Evolutionary conservation across 805 yeast species (phyloP), one percentile per base, ranked within the genome.

Genomic region (Yarrowia sp.): DNA sequence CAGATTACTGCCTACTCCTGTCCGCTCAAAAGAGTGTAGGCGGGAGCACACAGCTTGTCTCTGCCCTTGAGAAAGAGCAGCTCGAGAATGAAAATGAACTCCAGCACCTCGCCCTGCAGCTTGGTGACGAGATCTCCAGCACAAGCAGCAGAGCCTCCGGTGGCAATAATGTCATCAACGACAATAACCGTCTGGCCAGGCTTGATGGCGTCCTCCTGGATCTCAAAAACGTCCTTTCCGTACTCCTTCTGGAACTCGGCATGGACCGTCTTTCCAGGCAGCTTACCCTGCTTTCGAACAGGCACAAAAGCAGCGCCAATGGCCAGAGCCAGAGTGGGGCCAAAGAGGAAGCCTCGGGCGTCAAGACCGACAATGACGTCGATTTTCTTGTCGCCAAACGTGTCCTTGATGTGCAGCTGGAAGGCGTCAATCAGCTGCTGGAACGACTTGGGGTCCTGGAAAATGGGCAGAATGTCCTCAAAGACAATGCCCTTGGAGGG

Each of bases 111-210:
- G 67, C 87, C 97, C 65, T 86, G 85, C 67, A 86, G 81, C 75
- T 82, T 78, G 69, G 74, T 73, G 61, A 91, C 88, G 69, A 95
- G 82, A 73, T 90, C 88, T 66, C 96, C 98, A 44, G 98, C 98
- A 66, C 96, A 97, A 65, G 79, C 78, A 26, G 99, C 99, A 70
- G 96, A 88, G 41, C 99, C 99, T 68, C 98, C 98, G 40, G 99
- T 95, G 58, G 99, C 99, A 75, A 95, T 88, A 72, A 95, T 92
- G 74, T 95, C 99, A 77, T 95, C 99, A 40, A 95, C 96, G 69
- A 95, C 83, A 40, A 93, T 79, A 30, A 95, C 95, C 66, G 83
- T 89, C 54, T 96, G 83, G 40, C 93, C 96, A 67, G 82, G 81
- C 69, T 90, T 88, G 69, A 95, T 85, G 38, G 93, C 85, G 65